phyloP scores from a whole-genome alignment of 495 filamentous ascomycete species.

The Hypoxylon cercidicola region DNA sequence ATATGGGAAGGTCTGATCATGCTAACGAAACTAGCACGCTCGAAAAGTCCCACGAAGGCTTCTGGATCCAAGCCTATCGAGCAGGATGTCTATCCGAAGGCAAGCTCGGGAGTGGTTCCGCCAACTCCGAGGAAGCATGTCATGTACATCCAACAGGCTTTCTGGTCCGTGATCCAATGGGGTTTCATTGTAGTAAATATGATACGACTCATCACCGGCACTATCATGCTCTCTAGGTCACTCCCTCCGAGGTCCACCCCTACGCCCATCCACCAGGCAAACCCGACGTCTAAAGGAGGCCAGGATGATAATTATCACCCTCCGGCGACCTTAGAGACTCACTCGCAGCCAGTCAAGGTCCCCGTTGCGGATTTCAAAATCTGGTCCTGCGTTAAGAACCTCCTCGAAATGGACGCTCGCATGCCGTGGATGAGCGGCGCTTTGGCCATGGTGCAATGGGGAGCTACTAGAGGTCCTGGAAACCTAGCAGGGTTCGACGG shows the following conservation, averaged over 20 bases:
- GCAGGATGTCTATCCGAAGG: slow-evolving; percentile 30
- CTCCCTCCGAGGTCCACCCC: slow-evolving; percentile 52
- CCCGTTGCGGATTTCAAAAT: slow-evolving; percentile 79
- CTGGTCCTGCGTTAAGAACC: slow-evolving; percentile 73
- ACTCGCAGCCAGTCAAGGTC: slow-evolving; percentile 59
- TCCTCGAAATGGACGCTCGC: slow-evolving; percentile 75
- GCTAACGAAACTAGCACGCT: slow-evolving; percentile 43
- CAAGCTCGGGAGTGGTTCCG: slow-evolving; percentile 36
- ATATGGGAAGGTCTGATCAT: slow-evolving; percentile 83
- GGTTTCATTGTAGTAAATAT: slow-evolving; percentile 71
- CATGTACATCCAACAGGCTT: slow-evolving; percentile 56
- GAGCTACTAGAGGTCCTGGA: slow-evolving; percentile 75
- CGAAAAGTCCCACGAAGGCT: slow-evolving; percentile 18
- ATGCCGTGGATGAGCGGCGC: slow-evolving; percentile 88
- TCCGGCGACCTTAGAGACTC: slow-evolving; percentile 8
- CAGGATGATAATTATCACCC: slow-evolving; percentile 23
- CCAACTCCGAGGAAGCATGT: slow-evolving; percentile 46
- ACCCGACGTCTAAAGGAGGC: slow-evolving; percentile 23
- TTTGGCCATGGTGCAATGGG: slow-evolving; percentile 77
- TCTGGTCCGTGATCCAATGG: slow-evolving; percentile 78
- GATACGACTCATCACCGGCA: slow-evolving; percentile 68
- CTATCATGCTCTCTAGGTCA: slow-evolving; percentile 61
- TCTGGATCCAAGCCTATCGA: slow-evolving; percentile 37
- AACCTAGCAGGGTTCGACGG: slow-evolving; percentile 77
- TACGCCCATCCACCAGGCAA: slow-evolving; percentile 15